Evolutionary conservation across 2,329 filamentous ascomycete species (phyloP).

Genomic region (Neofusicoccum parvum): DNA sequence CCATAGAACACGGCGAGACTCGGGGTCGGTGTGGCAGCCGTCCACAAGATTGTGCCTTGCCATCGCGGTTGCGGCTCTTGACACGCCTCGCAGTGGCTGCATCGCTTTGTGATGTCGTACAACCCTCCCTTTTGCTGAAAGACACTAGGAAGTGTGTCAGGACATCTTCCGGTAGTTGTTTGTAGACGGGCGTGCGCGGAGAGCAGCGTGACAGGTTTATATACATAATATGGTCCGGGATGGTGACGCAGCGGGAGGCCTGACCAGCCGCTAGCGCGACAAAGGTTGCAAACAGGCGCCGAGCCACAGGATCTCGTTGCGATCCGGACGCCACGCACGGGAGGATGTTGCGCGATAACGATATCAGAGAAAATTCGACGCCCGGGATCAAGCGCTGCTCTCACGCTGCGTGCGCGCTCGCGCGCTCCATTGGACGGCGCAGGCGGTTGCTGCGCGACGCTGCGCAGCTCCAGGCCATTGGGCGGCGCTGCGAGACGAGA

Average conservation of each 20-base stretch:
- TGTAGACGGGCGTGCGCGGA: background rate
- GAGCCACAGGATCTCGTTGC: background rate
- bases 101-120: slow-evolving; percentile 9
- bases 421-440: no score
- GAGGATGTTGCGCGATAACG: slow-evolving; percentile 4
- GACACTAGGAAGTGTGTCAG: slow-evolving; percentile 10
- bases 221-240: slow-evolving; percentile 4
- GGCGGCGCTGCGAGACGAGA: background rate
- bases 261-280: slow-evolving; percentile 9
- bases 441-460: background rate
- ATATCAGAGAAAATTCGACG: background rate
- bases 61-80: background rate
- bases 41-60: slow-evolving; percentile 4
- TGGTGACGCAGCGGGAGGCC: slow-evolving; percentile 16
- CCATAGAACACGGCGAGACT: slow-evolving; percentile 1
- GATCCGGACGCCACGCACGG: slow-evolving; percentile 8
- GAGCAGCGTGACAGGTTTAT: background rate
- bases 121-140: slow-evolving; percentile 7
- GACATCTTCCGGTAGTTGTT: background rate
- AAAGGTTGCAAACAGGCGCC: background rate
- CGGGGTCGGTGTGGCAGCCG: slow-evolving; percentile 8
- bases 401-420: background rate
- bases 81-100: slow-evolving; percentile 14
- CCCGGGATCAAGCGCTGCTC: background rate
- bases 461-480: background rate